Conservation (phyloP, 352 stramenopile species). For the Phytophthora cajani region DNA sequence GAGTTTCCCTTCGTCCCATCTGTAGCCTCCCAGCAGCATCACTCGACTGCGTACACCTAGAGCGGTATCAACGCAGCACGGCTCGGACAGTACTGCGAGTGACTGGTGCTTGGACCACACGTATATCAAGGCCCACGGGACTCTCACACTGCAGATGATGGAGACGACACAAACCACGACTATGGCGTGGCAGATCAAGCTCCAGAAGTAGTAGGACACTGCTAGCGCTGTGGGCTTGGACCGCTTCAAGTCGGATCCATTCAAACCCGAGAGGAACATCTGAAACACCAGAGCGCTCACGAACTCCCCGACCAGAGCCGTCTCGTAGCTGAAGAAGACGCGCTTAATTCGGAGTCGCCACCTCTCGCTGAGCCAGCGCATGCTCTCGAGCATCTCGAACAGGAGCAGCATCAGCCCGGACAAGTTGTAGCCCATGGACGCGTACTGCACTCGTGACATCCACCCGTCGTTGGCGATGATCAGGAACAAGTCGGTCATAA, state of each 20-base stretch:
- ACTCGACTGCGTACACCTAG: slow-evolving; percentile 21
- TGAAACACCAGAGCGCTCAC: slow-evolving; percentile 11
- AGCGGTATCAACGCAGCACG: slow-evolving; percentile 22
- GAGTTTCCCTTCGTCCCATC: slow-evolving; percentile 13
- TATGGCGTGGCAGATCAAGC: slow-evolving; percentile 24
- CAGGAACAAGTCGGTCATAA: slow-evolving; percentile 21
- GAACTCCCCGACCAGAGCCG: slow-evolving; percentile 13
- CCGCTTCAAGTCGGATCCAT: slow-evolving; percentile 19
- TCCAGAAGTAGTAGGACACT: slow-evolving; percentile 27
- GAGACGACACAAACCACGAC: slow-evolving; percentile 21
- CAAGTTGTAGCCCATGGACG: slow-evolving; percentile 16
- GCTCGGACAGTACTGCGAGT: slow-evolving; percentile 15
- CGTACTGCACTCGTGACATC: slow-evolving; percentile 9
- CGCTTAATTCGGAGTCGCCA: slow-evolving; percentile 2
- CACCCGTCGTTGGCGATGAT: slow-evolving; percentile 17
- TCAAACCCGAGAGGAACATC: slow-evolving; percentile 17
- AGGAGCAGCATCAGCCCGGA: slow-evolving; percentile 10
- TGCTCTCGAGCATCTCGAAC: slow-evolving; percentile 20
- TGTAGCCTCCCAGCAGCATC: slow-evolving; percentile 19
- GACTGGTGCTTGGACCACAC: slow-evolving; percentile 24
- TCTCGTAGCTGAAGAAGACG: slow-evolving; percentile 24
- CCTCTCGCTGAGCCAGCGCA: slow-evolving; percentile 1
- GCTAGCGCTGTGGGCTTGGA: slow-evolving; percentile 18
- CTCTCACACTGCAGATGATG: slow-evolving; percentile 12
- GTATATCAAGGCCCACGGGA: slow-evolving; percentile 3